Evolutionary conservation across 805 yeast genomes (phyloP).

Genomic region (Starmerella geochares): DNA sequence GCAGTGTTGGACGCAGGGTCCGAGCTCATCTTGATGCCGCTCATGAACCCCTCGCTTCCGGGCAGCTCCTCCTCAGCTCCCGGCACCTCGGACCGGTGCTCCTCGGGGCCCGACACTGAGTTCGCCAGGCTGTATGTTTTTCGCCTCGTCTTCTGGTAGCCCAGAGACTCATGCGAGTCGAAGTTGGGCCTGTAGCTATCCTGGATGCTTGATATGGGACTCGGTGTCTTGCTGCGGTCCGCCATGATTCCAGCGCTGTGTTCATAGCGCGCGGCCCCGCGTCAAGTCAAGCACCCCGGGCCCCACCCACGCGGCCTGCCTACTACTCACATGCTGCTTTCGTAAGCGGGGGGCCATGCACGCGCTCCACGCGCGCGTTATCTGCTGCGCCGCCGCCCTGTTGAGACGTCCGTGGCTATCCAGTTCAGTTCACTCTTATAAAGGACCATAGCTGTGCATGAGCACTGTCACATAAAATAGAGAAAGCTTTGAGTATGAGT

Average conservation of each 20-base stretch:
- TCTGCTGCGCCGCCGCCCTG: no score
- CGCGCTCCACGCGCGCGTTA: no score
- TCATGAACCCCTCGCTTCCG: background rate
- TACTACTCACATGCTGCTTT: no score
- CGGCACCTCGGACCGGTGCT: background rate
- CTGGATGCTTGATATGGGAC: constrained; percentile 11
- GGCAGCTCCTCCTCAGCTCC: background rate
- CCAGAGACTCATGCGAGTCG: constrained; percentile 19
- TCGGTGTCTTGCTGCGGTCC: constrained; percentile 10
- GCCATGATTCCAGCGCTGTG: background rate
- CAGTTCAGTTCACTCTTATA: background rate
- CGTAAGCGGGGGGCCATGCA: no score
- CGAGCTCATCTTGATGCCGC: constrained; percentile 1
- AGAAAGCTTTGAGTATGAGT: no score
- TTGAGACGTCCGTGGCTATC: no score
- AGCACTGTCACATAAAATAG: no score
- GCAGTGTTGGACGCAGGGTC: constrained; percentile 1
- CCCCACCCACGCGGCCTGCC: background rate
- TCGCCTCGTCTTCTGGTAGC: constrained; percentile 3
- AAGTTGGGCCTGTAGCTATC: constrained; percentile 1
- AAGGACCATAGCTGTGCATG: no score
- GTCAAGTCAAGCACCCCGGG: no score
- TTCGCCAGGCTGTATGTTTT: constrained; percentile 5
- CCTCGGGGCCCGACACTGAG: constrained; percentile 1
- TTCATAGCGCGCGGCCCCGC: no score